A percentile compares a stretch with the other conserved stretches of the same genome.
phyloP scores from a whole-genome alignment of 1,284 basidiomycete genomes.

The Melampsora larici-populina region DNA sequence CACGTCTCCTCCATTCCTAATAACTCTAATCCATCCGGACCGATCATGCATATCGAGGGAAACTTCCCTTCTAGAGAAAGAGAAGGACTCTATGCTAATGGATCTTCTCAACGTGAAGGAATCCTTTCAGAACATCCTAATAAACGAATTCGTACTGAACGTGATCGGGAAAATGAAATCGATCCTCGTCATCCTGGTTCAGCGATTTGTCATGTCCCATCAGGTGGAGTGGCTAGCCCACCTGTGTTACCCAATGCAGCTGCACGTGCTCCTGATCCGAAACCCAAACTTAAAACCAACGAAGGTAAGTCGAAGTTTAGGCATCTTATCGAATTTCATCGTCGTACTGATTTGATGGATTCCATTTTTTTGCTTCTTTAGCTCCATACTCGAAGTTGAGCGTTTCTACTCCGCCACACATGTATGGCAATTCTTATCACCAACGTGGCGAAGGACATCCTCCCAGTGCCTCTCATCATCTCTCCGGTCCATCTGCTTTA shows the following conservation, averaged over 20 bases:
- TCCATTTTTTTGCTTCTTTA: neutral
- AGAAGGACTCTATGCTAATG: conserved; percentile 1
- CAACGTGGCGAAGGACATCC: conserved; percentile 9
- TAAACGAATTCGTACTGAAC: conserved; percentile 35
- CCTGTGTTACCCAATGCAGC: conserved; percentile 32
- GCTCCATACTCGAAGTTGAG: conserved; percentile 32
- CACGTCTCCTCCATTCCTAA: neutral
- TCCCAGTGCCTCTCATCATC: conserved; percentile 12
- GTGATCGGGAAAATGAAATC: conserved; percentile 16
- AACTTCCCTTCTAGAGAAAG: neutral
- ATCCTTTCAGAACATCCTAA: conserved; percentile 18
- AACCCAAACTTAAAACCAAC: conserved; percentile 34
- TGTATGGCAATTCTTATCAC: conserved; percentile 40
- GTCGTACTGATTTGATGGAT: neutral
- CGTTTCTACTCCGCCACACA: conserved; percentile 14
- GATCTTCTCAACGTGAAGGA: neutral
- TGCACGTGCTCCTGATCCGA: conserved; percentile 23
- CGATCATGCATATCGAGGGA: neutral
- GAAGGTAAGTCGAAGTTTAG: conserved; percentile 1
- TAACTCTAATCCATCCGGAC: neutral
- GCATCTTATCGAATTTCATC: neutral
- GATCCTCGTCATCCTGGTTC: conserved; percentile 9
- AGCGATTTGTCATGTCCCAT: neutral
- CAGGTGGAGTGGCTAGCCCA: neutral
- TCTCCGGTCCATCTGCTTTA: neutral